These are phyloP conservation scores for Trichoderma polysporum DNA, from an alignment of 2,329 filamentous ascomycete species.

Conservation along the genomic window DNA sequence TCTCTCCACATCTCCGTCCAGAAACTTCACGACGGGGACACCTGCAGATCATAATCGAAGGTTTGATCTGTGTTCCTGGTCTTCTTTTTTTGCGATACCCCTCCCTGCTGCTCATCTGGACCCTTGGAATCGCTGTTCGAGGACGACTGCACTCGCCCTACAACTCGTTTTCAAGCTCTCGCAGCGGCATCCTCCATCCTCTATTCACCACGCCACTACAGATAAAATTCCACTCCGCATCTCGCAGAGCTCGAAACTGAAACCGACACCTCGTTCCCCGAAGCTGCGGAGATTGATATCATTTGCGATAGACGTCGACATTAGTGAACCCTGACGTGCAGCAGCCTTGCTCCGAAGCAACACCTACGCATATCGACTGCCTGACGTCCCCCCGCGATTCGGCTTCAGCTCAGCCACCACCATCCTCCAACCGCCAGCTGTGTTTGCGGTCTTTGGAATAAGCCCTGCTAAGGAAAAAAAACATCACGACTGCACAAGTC, in stretches of 20 bases:
- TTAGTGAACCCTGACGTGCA: neutral
- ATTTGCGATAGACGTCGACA: neutral
- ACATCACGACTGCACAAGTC: conserved; percentile 32
- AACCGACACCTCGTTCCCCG: neutral
- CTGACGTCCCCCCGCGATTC: conserved; percentile 3
- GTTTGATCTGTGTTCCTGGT: conserved; percentile 22
- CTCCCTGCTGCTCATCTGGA: conserved; percentile 19
- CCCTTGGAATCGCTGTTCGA: conserved; percentile 36
- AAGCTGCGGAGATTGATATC: neutral
- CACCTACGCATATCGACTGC: neutral
- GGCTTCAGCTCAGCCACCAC: conserved; percentile 16
- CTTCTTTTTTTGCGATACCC: conserved; percentile 22
- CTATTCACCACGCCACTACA: neutral
- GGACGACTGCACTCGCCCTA: conserved; percentile 44
- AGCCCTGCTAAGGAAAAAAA: neutral
- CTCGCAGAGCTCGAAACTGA: neutral
- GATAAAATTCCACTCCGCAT: neutral
- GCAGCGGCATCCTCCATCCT: conserved; percentile 4
- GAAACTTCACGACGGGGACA: conserved; percentile 13
- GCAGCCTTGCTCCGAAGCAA: neutral
- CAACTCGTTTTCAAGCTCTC: conserved; percentile 26
- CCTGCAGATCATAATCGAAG: neutral
- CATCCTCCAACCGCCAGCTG: neutral
- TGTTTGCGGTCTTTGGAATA: neutral
- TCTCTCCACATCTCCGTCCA: conserved; percentile 21